These are phyloP conservation scores for Microbotryomycetes sp. DNA, from an alignment of 1,284 basidiomycete genomes.

Conservation along the genomic window DNA sequence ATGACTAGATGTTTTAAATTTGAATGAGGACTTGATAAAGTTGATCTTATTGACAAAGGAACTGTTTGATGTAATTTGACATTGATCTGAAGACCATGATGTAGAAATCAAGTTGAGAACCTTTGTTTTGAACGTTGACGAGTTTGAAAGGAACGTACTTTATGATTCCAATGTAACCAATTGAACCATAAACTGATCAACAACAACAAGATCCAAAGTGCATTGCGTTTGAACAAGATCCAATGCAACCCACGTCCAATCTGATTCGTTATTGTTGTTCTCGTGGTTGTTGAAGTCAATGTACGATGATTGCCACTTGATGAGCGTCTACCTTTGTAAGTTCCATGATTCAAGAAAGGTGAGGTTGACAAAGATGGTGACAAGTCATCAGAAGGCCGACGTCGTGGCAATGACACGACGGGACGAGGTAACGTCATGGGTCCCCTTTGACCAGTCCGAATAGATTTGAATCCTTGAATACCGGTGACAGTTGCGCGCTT, in stretches of 20 bases:
- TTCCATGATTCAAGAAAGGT: neutral
- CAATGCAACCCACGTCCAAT: too few relatives aligned
- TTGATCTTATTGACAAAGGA: slow-evolving; percentile 18
- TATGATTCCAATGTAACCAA: too few relatives aligned
- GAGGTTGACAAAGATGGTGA: neutral
- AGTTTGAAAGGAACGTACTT: too few relatives aligned
- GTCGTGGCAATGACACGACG: neutral
- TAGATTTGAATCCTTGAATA: too few relatives aligned
- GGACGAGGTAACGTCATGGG: neutral
- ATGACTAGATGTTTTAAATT: slow-evolving; percentile 26
- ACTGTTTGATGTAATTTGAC: neutral
- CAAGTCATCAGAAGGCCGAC: neutral
- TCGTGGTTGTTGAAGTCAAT: neutral
- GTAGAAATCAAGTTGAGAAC: too few relatives aligned
- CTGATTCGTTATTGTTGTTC: too few relatives aligned
- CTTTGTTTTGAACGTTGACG: too few relatives aligned
- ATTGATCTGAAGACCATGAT: slow-evolving; percentile 10
- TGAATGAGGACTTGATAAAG: slow-evolving; percentile 4
- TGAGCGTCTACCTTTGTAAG: neutral
- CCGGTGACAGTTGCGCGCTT: too few relatives aligned
- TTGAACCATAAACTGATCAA: neutral
- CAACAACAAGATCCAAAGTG: neutral
- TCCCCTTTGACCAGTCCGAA: neutral
- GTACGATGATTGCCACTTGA: neutral
- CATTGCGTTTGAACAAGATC: too few relatives aligned